phyloP scores from a whole-genome alignment of 208 protist genomes.

The Naegleria fowleri region DNA sequence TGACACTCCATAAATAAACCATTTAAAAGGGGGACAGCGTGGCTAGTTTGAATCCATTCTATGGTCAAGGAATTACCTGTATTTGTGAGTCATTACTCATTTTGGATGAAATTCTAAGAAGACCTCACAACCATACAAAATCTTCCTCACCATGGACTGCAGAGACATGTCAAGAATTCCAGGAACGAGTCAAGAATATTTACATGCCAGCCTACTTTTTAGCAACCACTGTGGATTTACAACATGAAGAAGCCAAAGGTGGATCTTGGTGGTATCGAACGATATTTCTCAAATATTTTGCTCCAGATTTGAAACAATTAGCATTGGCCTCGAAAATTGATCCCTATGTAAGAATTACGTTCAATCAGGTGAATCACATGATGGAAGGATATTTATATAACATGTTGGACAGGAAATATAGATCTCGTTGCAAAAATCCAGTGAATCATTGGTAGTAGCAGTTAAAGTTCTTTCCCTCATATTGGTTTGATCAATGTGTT shows the following conservation, averaged over 20 bases:
- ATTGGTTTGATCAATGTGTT: too few species aligned
- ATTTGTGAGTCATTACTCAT: neutral
- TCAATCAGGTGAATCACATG: neutral
- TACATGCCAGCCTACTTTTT: neutral
- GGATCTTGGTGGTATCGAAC: neutral
- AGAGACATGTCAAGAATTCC: neutral
- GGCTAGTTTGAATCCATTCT: neutral
- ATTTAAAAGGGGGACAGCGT: neutral
- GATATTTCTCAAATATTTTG: neutral
- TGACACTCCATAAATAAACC: too few species aligned
- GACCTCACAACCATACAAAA: neutral
- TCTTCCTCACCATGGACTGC: neutral
- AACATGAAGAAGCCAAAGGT: neutral
- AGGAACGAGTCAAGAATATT: neutral
- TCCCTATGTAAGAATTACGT: neutral
- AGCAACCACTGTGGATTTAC: neutral
- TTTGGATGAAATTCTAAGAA: neutral
- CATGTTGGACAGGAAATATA: neutral
- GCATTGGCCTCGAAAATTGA: neutral
- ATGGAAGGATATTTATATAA: neutral
- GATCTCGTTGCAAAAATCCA: neutral
- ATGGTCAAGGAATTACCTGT: neutral
- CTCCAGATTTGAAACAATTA: neutral
- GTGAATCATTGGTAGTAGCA: neutral
- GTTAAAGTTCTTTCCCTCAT: too few species aligned